phyloP scores from a whole-genome alignment of 441 rosid species.

The Lepidium campestre region DNA sequence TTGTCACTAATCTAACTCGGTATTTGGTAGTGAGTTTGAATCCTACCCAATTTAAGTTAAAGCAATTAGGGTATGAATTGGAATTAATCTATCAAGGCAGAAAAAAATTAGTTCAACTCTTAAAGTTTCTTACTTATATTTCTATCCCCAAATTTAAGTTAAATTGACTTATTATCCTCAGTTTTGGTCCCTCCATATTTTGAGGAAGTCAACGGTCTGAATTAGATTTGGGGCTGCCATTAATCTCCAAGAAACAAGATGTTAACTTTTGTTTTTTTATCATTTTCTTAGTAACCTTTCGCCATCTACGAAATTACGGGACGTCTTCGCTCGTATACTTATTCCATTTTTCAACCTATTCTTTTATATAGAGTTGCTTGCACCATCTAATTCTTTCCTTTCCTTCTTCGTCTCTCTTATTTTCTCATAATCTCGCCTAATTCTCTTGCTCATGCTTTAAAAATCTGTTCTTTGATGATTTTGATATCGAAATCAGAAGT shows the following conservation, averaged over 20 bases:
- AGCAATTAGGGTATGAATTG: too few relatives aligned
- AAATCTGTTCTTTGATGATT: background rate
- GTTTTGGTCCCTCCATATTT: background rate
- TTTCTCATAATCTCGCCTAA: background rate
- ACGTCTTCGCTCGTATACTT: background rate
- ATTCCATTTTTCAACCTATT: constrained; percentile 5
- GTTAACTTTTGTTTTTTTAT: background rate
- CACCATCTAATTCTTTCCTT: background rate
- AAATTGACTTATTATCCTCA: background rate
- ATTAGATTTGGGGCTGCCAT: background rate
- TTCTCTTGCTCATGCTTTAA: constrained; percentile 3
- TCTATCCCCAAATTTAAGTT: background rate
- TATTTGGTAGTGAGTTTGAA: too few relatives aligned
- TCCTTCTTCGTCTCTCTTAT: background rate
- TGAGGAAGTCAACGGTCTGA: constrained; percentile 15
- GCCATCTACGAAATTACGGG: constrained; percentile 18
- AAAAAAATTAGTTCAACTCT: too few relatives aligned
- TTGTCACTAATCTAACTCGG: too few relatives aligned
- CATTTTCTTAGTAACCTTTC: constrained; percentile 7
- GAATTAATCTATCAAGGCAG: too few relatives aligned
- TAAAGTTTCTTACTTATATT: background rate
- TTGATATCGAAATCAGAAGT: background rate
- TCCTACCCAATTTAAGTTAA: too few relatives aligned
- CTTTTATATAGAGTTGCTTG: background rate
- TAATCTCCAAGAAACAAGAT: background rate